Percentiles rank a stretch among this genome's conserved stretches.
These are phyloP conservation scores for Pinus taeda DNA, from an alignment of 75 land plant species.

Conservation along the genomic window DNA sequence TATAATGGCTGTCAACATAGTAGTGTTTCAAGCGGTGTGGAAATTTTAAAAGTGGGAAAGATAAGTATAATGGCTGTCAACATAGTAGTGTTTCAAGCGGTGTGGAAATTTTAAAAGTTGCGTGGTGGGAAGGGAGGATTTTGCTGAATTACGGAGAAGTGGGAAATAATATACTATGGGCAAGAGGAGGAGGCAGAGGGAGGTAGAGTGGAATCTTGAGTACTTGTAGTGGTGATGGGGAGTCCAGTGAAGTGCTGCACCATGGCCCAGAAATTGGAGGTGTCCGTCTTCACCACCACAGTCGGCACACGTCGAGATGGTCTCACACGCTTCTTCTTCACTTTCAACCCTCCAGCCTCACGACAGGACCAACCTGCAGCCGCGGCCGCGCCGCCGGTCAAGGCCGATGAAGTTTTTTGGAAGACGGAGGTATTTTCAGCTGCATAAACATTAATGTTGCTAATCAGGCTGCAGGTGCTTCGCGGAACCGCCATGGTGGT, in stretches of 20 bases:
- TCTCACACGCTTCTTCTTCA: constrained; percentile 19
- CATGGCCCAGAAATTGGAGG: constrained; percentile 23
- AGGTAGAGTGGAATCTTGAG: neutral
- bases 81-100: too few species aligned
- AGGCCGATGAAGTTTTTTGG: neutral
- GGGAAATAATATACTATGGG: neutral
- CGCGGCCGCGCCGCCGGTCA: neutral
- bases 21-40: neutral
- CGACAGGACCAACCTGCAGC: neutral
- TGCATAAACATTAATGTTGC: neutral
- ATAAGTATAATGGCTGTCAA: neutral
- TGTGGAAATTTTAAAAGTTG: neutral
- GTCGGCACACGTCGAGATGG: constrained; percentile 30
- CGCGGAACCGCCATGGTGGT: neutral
- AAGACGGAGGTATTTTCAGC: neutral
- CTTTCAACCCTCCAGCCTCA: neutral
- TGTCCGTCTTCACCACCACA: constrained; percentile 17
- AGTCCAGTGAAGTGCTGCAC: constrained; percentile 39
- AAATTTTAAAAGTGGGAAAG: neutral
- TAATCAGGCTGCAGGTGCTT: neutral
- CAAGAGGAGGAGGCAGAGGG: neutral
- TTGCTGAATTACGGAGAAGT: constrained; percentile 1
- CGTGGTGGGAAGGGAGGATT: neutral
- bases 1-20: neutral
- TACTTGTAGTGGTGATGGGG: constrained; percentile 8